Evolutionary conservation across 2,329 filamentous ascomycete species (phyloP).

Genomic region (Dothidotthia symphoricarpi): DNA sequence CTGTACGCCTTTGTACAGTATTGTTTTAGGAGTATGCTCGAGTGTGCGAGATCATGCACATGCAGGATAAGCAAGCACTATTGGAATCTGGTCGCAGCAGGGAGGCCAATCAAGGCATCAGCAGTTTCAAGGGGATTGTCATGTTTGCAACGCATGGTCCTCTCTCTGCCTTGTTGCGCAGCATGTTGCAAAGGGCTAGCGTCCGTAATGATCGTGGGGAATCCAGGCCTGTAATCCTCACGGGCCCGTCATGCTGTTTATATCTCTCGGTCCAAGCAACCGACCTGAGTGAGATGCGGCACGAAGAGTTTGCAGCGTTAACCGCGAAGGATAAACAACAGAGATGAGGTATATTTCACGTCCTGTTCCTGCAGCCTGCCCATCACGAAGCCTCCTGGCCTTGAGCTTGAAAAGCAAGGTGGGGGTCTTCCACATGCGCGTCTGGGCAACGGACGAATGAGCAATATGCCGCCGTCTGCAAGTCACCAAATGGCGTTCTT

Average conservation of each 20-base stretch:
- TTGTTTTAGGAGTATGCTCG: too few relatives aligned
- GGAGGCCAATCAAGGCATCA: too few relatives aligned
- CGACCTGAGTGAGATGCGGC: constrained; percentile 3
- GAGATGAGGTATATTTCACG: constrained; percentile 12
- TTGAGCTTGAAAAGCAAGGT: constrained; percentile 27
- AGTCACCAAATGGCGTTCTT: constrained; percentile 31
- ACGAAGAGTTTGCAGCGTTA: neutral
- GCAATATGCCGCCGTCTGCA: constrained; percentile 16
- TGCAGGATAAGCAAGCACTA: too few relatives aligned
- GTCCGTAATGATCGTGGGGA: constrained; percentile 24
- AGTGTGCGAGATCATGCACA: too few relatives aligned
- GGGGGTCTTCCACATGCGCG: constrained; percentile 17
- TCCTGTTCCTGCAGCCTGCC: constrained; percentile 28
- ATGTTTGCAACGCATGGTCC: constrained; percentile 14
- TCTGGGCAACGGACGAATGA: too few relatives aligned
- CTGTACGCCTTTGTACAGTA: too few relatives aligned
- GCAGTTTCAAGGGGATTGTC: constrained; percentile 6
- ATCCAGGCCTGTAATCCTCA: constrained; percentile 10
- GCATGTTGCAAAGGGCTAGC: constrained; percentile 23
- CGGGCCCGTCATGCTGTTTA: constrained; percentile 14
- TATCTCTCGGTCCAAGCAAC: constrained; percentile 10
- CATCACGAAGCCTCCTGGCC: constrained; percentile 15
- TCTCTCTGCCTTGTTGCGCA: constrained; percentile 20
- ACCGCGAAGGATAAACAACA: constrained; percentile 12
- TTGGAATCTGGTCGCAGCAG: too few relatives aligned